These are phyloP conservation scores for Apophysomyces ossiformis DNA, from an alignment of 371 early-diverging fungal genomes.

Conservation along the genomic window DNA sequence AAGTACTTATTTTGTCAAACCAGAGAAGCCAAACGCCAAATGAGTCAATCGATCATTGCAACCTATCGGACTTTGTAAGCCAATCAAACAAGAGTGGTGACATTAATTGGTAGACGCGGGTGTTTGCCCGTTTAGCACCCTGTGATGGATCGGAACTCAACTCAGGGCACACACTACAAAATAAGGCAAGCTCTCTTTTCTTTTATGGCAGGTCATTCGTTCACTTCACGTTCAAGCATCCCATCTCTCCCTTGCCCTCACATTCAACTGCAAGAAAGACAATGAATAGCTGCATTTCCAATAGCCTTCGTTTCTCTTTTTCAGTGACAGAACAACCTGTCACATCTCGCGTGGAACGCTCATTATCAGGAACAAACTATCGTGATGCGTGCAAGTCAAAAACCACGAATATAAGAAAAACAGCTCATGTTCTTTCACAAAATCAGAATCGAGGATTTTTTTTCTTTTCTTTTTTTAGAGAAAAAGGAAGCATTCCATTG, in stretches of 20 bases:
- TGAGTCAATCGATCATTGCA: not conserved
- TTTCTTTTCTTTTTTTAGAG: not conserved
- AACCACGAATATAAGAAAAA: not conserved
- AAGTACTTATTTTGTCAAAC: not conserved
- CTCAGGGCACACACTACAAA: not conserved
- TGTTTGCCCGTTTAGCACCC: too few relatives aligned
- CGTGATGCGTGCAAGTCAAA: too few relatives aligned
- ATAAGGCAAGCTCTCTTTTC: too few relatives aligned
- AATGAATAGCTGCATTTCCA: not conserved
- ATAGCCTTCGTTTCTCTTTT: not conserved
- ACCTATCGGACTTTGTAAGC: not conserved
- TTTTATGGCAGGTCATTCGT: too few relatives aligned
- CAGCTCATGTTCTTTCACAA: not conserved
- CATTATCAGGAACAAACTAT: not conserved
- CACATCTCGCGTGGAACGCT: not conserved
- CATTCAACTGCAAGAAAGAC: too few relatives aligned
- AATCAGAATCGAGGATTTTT: slow-evolving; percentile 1
- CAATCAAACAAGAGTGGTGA: not conserved
- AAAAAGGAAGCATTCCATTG: not conserved
- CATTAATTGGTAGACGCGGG: not conserved
- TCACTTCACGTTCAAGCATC: too few relatives aligned
- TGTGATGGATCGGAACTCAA: too few relatives aligned
- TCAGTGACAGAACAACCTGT: not conserved
- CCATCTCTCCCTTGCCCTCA: too few relatives aligned
- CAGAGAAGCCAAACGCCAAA: not conserved